These are phyloP conservation scores for Globisporangium rhizosaccharum DNA, from an alignment of 352 stramenopile genomes.

Conservation along the genomic window DNA sequence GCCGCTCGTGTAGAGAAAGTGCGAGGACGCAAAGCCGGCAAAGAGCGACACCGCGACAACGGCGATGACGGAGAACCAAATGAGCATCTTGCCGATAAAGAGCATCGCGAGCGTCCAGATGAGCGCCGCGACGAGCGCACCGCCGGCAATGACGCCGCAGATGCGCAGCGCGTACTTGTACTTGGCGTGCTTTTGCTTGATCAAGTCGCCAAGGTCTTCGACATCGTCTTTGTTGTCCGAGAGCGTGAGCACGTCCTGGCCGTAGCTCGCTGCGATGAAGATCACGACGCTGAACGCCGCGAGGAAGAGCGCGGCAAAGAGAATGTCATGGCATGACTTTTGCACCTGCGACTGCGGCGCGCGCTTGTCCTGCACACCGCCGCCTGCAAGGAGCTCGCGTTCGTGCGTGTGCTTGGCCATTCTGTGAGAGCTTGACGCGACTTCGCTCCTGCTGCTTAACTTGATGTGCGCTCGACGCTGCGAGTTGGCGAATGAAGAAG, in stretches of 20 bases:
- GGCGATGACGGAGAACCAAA: constrained; percentile 44
- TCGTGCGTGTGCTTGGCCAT: constrained; percentile 14
- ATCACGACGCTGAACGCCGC: constrained; percentile 14
- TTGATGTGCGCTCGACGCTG: no score
- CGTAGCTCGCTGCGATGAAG: constrained; percentile 16
- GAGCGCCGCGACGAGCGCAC: constrained; percentile 27
- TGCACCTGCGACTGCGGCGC: constrained; percentile 22
- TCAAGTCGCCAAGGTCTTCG: background rate
- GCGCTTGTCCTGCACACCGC: constrained; percentile 13
- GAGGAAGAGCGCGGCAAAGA: constrained; percentile 17
- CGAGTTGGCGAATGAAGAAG: no score
- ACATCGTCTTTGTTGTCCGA: constrained; percentile 1
- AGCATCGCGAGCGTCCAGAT: constrained; percentile 53
- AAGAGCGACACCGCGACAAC: constrained; percentile 38
- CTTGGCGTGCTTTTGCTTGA: constrained; percentile 47
- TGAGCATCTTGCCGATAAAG: constrained; percentile 52
- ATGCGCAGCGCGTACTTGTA: constrained; percentile 54
- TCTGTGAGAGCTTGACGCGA: no score
- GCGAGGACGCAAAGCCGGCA: constrained; percentile 28
- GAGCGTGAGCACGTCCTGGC: constrained; percentile 16
- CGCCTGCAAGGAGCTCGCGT: constrained; percentile 6
- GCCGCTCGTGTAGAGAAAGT: constrained; percentile 34
- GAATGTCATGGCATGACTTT: constrained; percentile 19
- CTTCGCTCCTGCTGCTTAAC: no score
- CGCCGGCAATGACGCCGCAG: constrained; percentile 34